These are phyloP conservation scores for Nothophytophthora sp. DNA, from an alignment of 352 stramenopile genomes.

Conservation along the genomic window DNA sequence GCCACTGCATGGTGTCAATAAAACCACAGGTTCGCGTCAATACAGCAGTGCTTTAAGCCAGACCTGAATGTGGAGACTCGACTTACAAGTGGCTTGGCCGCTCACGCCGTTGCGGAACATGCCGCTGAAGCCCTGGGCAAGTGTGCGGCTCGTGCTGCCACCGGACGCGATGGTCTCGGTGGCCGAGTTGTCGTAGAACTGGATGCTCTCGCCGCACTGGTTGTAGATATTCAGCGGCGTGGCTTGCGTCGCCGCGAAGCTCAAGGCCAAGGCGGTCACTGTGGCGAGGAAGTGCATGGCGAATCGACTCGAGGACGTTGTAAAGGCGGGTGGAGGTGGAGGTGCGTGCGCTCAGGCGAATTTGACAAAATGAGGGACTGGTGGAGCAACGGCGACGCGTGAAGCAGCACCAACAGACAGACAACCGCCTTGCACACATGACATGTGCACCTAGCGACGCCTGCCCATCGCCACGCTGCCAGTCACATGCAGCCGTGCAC, in stretches of 20 bases:
- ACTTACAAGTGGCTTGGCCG: slow-evolving; percentile 41
- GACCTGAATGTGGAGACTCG: neutral
- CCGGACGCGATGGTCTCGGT: slow-evolving; percentile 39
- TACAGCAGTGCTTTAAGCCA: too few relatives aligned
- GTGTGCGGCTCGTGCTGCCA: slow-evolving; percentile 29
- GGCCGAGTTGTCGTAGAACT: slow-evolving; percentile 58
- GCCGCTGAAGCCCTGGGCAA: slow-evolving; percentile 40
- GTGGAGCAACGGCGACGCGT: neutral
- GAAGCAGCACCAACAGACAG: slow-evolving; percentile 5
- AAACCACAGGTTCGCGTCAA: neutral
- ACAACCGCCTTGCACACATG: neutral
- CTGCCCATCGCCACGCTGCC: too few relatives aligned
- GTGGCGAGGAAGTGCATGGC: slow-evolving; percentile 10
- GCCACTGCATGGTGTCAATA: slow-evolving; percentile 31
- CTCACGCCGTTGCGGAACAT: slow-evolving; percentile 63
- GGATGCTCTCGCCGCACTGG: slow-evolving; percentile 43
- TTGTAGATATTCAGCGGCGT: slow-evolving; percentile 52
- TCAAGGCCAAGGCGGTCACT: slow-evolving; percentile 8
- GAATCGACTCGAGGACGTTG: too few relatives aligned
- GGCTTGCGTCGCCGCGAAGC: slow-evolving; percentile 16
- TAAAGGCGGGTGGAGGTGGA: neutral
- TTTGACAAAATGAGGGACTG: slow-evolving; percentile 12
- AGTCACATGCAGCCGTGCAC: slow-evolving; percentile 7
- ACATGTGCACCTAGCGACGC: too few relatives aligned
- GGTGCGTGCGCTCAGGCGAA: neutral